These are phyloP conservation scores for Pythium monospermum DNA, from an alignment of 352 stramenopile genomes.

Conservation along the genomic window DNA sequence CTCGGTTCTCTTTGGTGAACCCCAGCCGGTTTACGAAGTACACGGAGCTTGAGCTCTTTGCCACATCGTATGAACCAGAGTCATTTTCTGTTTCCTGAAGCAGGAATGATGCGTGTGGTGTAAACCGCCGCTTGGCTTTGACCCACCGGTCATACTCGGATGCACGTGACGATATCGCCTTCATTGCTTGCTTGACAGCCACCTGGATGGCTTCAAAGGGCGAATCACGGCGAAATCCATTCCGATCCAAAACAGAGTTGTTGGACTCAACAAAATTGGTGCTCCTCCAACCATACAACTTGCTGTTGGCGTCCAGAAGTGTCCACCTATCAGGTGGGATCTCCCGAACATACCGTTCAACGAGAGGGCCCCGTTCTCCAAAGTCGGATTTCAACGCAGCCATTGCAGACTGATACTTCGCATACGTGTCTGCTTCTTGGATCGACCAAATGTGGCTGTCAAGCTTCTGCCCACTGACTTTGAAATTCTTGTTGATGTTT, in stretches of 20 bases:
- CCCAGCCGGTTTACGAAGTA: neutral
- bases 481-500: no score
- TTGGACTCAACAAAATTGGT: conserved; percentile 4
- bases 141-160: neutral
- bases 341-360: no score
- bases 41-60: neutral
- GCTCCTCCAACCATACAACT: neutral
- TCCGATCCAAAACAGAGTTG: neutral
- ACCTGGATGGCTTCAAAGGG: neutral
- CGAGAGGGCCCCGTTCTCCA: no score
- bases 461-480: no score
- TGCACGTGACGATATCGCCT: neutral
- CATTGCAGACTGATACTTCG: no score
- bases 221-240: neutral
- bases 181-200: neutral
- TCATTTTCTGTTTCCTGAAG: neutral
- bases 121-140: neutral
- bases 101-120: neutral
- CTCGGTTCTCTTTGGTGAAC: neutral
- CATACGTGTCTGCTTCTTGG: no score
- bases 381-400: no score
- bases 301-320: neutral
- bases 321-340: no score
- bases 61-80: neutral
- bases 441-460: no score